Conservation (phyloP, 1,284 basidiomycete species). For the Ceratobasidium sp. region DNA sequence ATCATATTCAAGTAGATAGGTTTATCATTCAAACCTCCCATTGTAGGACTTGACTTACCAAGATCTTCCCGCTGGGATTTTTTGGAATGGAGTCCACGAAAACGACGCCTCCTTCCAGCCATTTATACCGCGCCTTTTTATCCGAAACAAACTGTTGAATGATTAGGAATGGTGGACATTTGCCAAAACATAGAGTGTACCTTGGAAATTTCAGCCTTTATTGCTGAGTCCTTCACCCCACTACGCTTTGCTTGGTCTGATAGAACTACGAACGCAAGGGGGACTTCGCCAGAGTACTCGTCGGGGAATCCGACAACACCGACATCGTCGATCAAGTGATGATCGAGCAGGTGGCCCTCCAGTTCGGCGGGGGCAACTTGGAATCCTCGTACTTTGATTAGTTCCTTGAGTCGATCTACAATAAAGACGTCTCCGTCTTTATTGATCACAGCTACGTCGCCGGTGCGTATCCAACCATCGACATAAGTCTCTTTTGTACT, state of each 20-base stretch:
- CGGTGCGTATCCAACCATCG: conserved; percentile 75
- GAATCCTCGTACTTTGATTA: conserved; percentile 52
- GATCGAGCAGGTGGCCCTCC: conserved; percentile 80
- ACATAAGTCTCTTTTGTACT: conserved; percentile 72
- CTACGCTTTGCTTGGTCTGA: conserved; percentile 60
- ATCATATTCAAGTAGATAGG: background rate
- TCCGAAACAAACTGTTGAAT: conserved; percentile 72
- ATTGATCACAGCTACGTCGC: conserved; percentile 74
- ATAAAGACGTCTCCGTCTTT: conserved; percentile 72
- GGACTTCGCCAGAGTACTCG: conserved; percentile 83
- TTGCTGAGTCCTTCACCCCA: conserved; percentile 58
- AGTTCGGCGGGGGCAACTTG: conserved; percentile 60
- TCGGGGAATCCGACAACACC: conserved; percentile 84
- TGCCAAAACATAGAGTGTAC: conserved; percentile 16
- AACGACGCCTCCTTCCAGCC: conserved; percentile 74
- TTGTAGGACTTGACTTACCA: conserved; percentile 32
- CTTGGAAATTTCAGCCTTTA: conserved; percentile 57
- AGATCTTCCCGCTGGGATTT: conserved; percentile 63
- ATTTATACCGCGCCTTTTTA: conserved; percentile 78
- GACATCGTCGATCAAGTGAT: conserved; percentile 75
- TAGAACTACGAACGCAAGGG: conserved; percentile 78
- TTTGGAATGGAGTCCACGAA: conserved; percentile 78
- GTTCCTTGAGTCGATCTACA: conserved; percentile 73
- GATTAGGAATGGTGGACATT: conserved; percentile 44
- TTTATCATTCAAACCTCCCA: background rate